Evolutionary conservation across 1,139 yeast genomes (phyloP), one percentile per base, ranked within the genome.

Genomic region (Blastobotrys persicus): DNA sequence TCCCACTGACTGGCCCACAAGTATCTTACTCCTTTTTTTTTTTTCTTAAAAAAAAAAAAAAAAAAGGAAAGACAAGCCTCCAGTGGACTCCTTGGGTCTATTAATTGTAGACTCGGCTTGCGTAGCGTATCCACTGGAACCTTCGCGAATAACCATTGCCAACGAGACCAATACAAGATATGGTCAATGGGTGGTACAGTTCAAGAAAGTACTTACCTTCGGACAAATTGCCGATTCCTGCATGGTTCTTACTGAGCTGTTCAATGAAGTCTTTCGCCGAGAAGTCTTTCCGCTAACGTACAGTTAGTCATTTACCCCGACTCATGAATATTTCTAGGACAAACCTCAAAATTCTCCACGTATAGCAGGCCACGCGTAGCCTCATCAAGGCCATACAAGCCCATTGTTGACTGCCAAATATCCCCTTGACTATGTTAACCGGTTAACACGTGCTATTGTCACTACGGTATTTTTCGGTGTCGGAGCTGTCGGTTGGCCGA

Each of bases 191-290:
- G 17, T 23, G 28, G 5, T 6, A 23, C 9, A 6, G 9, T 23
- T 9, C 5, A 23, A 9, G 9, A 23, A 23, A 23, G 9, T 5
- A 37, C 45, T 26, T 32, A 46, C 49, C 49, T 18, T 49, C 52
- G 2, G 48, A 42, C 19, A 46, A 33, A 1, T 49, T 45, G 18
- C 54, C 54, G 26, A 35, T 49, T 2, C 54, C 54, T 18, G 50
- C 52, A 38, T 84, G 86, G 60, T 84, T 89, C 59, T 82, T 81
- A 55, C 94, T 81, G 58, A 92, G 73, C 62, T 81, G 85, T 64
- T 91, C 96, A 20, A 92, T 81, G 65, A 92, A 91, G 48, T 87
- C 92, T 56, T 85, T 79, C 6, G 87, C 88, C 0, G 92, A 79
- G 54, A 80, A 76, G 50, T 72, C 91, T 68, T 74, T 83, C 76